Base-by-base conservation (phyloP, 2,329 filamentous ascomycete genomes). In the Alternaria ethzedia region DNA sequence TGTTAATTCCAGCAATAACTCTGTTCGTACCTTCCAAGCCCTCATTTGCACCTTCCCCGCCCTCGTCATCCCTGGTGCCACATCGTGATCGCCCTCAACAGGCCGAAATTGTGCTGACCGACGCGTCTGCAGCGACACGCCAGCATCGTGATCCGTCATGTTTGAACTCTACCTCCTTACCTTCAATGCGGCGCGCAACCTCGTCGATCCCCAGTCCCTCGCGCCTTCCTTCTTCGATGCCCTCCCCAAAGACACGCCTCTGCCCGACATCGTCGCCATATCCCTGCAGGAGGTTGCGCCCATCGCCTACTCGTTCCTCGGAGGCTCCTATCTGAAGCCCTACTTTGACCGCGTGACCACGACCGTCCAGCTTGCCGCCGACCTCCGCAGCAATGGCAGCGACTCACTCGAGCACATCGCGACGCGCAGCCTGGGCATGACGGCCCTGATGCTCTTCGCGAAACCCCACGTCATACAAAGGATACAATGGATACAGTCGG, bases 201-300 rank as follows among this genome's bases (percentile, higher is more conserved):
- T 89, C 9, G 88, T 97, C 73, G 86, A 94, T 70, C 84, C 89
- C 21, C 83, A 89, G 41, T 84, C 88, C 55, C 93, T 97, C 73
- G 89, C 91, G 13, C 82, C 86, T 11, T 89, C 94, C 74, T 83
- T 97, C 69, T 79, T 80, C 61, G 77, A 78, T 54, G 75, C 78
- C 56, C 79, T 81, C n/a, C 78, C 78, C 30, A 66, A 76, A 47
- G 68, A 54, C 12, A 67, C 78, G 15, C 77, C 90, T 78, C 84
- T 93, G 5, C 94, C 85, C 5, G 89, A 91, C 67, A 78, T 92
- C 43, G 81, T 93, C 64, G 87, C 90, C 61, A 81, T 92, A 63
- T 88, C 85, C 15, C 86, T 99, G 17, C 94, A 99, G 80, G 96
- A 99, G 81, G 86, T 97, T 65, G 91, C 94, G 10, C 96, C 96